Conservation (phyloP, 306 rosid genomes). For the Abrus precatorius region DNA sequence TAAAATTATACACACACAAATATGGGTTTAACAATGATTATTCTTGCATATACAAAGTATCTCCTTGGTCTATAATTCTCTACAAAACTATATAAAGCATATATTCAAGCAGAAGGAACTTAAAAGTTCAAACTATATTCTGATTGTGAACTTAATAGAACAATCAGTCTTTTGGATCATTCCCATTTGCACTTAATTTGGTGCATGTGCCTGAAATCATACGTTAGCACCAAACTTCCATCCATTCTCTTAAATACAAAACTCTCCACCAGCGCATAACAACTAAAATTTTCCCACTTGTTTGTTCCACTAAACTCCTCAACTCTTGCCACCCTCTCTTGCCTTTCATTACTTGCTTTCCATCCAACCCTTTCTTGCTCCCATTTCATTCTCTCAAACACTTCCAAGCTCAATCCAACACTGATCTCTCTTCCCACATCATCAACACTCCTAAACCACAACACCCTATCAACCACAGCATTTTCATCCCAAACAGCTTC, state of each 20-base stretch:
- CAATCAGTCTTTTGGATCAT: constrained; percentile 8
- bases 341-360: constrained; percentile 5
- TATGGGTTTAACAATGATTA: background rate
- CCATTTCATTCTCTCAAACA: constrained; percentile 40
- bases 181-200: constrained; percentile 65
- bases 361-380: constrained; percentile 43
- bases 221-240: constrained; percentile 55
- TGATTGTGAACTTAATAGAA: background rate
- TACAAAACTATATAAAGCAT: background rate
- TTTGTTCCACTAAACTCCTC: constrained; percentile 16
- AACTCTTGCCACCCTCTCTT: constrained; percentile 4
- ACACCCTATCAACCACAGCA: background rate
- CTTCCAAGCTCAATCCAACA: constrained; percentile 52
- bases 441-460: constrained; percentile 59
- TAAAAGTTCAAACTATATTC: background rate
- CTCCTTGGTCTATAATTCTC: background rate
- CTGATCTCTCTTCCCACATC: constrained; percentile 28
- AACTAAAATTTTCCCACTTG: constrained; percentile 54
- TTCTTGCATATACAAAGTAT: background rate
- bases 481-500: constrained; percentile 41
- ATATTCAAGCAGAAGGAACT: background rate
- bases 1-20: background rate
- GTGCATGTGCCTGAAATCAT: constrained; percentile 64
- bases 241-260: constrained; percentile 61
- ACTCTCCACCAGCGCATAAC: constrained; percentile 62